phyloP scores from a whole-genome alignment of 1,139 yeast genomes.

The Nakaseomyces uthaithaninus region DNA sequence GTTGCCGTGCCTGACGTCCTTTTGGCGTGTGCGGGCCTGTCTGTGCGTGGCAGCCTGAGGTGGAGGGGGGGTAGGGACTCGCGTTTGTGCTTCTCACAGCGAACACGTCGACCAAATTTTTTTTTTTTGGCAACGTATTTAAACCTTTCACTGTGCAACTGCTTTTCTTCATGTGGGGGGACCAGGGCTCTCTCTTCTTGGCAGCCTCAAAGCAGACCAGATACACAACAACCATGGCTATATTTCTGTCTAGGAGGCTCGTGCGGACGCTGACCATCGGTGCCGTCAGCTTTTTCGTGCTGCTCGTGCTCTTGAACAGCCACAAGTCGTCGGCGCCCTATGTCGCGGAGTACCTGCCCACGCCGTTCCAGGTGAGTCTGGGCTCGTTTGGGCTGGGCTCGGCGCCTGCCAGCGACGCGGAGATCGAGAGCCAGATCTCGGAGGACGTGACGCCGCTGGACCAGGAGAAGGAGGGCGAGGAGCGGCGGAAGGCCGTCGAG shows the following conservation, averaged over 20 bases:
- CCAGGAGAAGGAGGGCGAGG: slow-evolving; percentile 1
- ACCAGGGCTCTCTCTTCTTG: too few relatives aligned
- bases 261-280: slow-evolving; percentile 11
- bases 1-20: too few relatives aligned
- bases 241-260: slow-evolving; percentile 16
- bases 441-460: not conserved
- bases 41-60: too few relatives aligned
- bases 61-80: too few relatives aligned
- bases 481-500: not conserved
- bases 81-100: too few relatives aligned
- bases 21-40: too few relatives aligned
- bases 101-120: too few relatives aligned
- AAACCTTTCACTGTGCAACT: too few relatives aligned
- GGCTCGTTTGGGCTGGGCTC: too few relatives aligned
- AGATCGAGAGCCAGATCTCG: not conserved
- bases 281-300: slow-evolving; percentile 8
- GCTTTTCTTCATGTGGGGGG: too few relatives aligned
- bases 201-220: not conserved
- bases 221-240: slow-evolving; percentile 10
- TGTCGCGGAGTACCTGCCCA: slow-evolving; percentile 3
- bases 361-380: not conserved
- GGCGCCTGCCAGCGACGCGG: not conserved
- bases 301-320: slow-evolving; percentile 10
- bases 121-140: too few relatives aligned
- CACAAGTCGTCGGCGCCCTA: slow-evolving; percentile 8